Evolutionary conservation across 192 early-diverging fungal species (phyloP).

Genomic region (Linnemannia hyalina): DNA sequence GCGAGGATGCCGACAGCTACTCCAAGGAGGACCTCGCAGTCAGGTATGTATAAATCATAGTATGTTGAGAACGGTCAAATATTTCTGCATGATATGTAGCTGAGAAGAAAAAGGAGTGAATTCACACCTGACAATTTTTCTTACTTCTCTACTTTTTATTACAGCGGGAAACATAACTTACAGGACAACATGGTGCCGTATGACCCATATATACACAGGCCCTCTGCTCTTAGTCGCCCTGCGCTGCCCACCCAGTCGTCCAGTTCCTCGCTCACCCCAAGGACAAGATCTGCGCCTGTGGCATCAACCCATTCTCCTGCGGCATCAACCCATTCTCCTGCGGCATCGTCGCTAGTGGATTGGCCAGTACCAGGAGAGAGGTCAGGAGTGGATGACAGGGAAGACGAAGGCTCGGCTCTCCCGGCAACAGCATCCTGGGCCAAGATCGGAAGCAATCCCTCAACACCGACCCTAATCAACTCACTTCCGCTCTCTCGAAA

Average conservation of each 20-base stretch:
- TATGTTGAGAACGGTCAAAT: background rate
- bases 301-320: constrained; percentile 25
- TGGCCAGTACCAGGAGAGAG: constrained; percentile 54
- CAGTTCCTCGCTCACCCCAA: constrained; percentile 26
- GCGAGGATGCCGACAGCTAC: constrained; percentile 93
- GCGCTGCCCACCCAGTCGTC: constrained; percentile 32
- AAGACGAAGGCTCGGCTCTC: constrained; percentile 65
- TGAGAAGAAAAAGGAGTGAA: background rate
- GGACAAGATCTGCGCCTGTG: constrained; percentile 37
- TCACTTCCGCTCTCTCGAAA: constrained; percentile 36
- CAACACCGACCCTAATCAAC: constrained; percentile 39
- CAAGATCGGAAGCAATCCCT: constrained; percentile 56
- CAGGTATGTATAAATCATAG: constrained; percentile 59
- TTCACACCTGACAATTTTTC: background rate
- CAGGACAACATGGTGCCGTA: constrained; percentile 45
- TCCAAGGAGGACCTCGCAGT: constrained; percentile 92
- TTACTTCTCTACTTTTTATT: background rate
- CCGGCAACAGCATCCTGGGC: constrained; percentile 74
- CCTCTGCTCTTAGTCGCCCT: constrained; percentile 21
- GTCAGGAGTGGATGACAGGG: constrained; percentile 30
- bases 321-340: constrained; percentile 24
- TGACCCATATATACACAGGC: constrained; percentile 38
- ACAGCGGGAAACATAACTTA: constrained; percentile 51
- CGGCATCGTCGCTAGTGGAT: constrained; percentile 25
- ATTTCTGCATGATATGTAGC: background rate